Conservation (phyloP, 2,329 filamentous ascomycete species). For the Amauroascus niger region DNA sequence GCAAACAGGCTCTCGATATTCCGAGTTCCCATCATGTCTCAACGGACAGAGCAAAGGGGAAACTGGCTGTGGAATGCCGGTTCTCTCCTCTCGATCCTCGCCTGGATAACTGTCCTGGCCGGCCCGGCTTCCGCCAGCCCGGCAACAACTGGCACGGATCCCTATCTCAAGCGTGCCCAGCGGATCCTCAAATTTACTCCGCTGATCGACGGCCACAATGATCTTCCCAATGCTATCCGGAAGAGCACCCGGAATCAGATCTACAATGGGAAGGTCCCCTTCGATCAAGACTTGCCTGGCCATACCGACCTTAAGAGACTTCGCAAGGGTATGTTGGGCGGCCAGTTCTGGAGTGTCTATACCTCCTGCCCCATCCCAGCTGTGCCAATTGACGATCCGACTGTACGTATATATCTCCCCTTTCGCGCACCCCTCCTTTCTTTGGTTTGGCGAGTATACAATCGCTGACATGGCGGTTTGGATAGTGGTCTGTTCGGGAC, state of each 20-base stretch:
- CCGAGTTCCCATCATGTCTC: constrained; percentile 1
- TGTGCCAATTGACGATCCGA: constrained; percentile 18
- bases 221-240: constrained; percentile 25
- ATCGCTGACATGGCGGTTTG: background rate
- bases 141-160: background rate
- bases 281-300: constrained; percentile 18
- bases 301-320: constrained; percentile 25
- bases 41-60: constrained; percentile 2
- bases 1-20: background rate
- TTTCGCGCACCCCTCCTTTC: too few relatives aligned
- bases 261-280: constrained; percentile 20
- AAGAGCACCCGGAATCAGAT: constrained; percentile 24
- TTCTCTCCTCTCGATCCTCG: background rate
- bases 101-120: background rate
- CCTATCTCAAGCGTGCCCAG: constrained; percentile 20
- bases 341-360: constrained; percentile 28
- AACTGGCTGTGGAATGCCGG: constrained; percentile 4
- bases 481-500: constrained; percentile 20
- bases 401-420: constrained; percentile 10
- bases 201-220: constrained; percentile 29
- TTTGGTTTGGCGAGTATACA: background rate
- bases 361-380: constrained; percentile 19
- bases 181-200: constrained; percentile 22
- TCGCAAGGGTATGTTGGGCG: constrained; percentile 23
- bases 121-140: constrained; percentile 3